Percentiles rank a stretch among this genome's conserved stretches.
phyloP scores from a whole-genome alignment of 164 flowering plant genomes.

The Annona cherimola region DNA sequence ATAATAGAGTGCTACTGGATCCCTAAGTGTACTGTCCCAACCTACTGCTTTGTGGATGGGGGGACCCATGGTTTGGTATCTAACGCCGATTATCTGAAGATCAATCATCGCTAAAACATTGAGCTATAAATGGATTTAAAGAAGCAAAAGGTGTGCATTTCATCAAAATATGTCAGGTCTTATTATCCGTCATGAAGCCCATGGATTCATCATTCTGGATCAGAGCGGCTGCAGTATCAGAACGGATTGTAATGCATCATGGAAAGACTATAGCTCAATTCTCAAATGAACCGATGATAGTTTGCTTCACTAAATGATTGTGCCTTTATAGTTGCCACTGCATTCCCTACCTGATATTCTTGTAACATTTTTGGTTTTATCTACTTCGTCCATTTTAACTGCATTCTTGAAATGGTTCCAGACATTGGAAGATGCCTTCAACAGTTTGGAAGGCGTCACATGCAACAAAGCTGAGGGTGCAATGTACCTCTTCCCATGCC shows the following conservation, averaged over 20 bases:
- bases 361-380: background rate
- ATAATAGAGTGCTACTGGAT: background rate
- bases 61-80: too few relatives aligned
- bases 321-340: background rate
- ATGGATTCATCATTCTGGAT: background rate
- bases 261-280: background rate
- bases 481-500: slow-evolving; percentile 92
- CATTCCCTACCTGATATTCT: background rate
- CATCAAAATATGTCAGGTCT: too few relatives aligned
- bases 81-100: background rate
- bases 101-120: background rate
- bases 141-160: too few relatives aligned
- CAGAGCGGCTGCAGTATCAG: background rate
- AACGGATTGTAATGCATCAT: background rate
- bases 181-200: background rate
- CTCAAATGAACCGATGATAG: background rate
- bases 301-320: too few relatives aligned
- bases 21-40: background rate
- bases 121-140: too few relatives aligned
- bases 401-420: slow-evolving; percentile 17
- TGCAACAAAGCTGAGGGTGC: slow-evolving; percentile 99
- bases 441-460: slow-evolving; percentile 81
- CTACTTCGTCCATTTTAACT: background rate
- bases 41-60: background rate
- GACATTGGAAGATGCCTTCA: slow-evolving; percentile 84